These are phyloP conservation scores for Nematocida homosporus DNA, from an alignment of 371 early-diverging fungal genomes.

Conservation along the genomic window DNA sequence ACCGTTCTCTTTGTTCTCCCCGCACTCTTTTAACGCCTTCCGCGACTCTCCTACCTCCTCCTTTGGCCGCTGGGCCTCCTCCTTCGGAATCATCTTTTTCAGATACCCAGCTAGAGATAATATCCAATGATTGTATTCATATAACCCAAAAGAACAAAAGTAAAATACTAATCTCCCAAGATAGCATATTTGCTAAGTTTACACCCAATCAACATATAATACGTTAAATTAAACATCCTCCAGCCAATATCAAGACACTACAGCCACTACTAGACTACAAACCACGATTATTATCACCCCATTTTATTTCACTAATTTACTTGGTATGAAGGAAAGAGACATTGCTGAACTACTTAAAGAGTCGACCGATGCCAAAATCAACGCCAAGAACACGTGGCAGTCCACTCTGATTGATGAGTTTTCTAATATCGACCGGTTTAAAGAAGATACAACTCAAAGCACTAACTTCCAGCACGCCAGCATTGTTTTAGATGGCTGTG, in stretches of 20 bases:
- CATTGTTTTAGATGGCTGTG: slow-evolving; percentile 91
- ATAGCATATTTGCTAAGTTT: background rate
- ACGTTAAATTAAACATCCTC: background rate
- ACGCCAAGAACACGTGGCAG: slow-evolving; percentile 88
- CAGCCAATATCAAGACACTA: too few relatives aligned
- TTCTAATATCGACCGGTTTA: slow-evolving; percentile 81
- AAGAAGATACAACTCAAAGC: slow-evolving; percentile 71
- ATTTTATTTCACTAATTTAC: slow-evolving; percentile 11
- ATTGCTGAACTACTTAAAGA: slow-evolving; percentile 58
- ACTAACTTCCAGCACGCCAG: slow-evolving; percentile 99
- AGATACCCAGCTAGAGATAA: background rate
- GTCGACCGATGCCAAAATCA: slow-evolving; percentile 75
- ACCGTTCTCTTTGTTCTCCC: background rate
- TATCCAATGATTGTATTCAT: background rate
- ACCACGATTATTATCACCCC: slow-evolving; percentile 13
- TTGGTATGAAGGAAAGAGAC: slow-evolving; percentile 33
- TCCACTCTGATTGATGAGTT: slow-evolving; percentile 95
- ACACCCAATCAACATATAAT: background rate
- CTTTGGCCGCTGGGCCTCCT: background rate
- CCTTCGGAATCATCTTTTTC: background rate
- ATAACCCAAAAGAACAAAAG: background rate
- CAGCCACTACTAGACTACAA: slow-evolving; percentile 3
- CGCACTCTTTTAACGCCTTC: background rate
- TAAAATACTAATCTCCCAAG: too few relatives aligned
- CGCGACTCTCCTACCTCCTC: background rate